Conservation (phyloP, 768 basidiomycete genomes). For the Clitopilus hobsonii region DNA sequence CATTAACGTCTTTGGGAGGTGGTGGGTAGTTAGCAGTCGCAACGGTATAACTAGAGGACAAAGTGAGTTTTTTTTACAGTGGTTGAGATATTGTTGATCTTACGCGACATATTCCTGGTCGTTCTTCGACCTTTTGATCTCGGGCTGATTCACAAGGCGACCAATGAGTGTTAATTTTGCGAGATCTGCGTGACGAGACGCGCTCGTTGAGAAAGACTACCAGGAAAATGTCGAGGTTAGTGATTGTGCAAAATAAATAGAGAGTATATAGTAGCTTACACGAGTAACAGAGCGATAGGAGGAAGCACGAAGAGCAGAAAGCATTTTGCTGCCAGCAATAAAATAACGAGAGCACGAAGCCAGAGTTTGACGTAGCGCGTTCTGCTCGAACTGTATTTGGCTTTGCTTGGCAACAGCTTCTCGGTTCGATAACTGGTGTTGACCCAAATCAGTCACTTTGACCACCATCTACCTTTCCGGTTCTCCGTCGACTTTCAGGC, state of each 20-base stretch:
- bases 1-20: conserved; percentile 54
- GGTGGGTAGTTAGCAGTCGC: conserved; percentile 64
- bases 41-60: conserved; percentile 58
- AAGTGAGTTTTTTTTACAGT: background rate
- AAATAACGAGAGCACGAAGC: background rate
- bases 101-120: conserved; percentile 79
- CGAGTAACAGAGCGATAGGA: conserved; percentile 37
- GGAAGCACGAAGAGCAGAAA: conserved; percentile 43
- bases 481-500: background rate
- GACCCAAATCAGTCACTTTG: conserved; percentile 7
- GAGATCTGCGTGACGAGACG: conserved; percentile 53
- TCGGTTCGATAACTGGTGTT: background rate
- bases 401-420: conserved; percentile 8
- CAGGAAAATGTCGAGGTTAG: conserved; percentile 1
- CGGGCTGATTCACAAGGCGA: conserved; percentile 66
- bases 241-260: background rate
- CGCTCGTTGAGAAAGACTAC: conserved; percentile 64
- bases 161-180: conserved; percentile 79
- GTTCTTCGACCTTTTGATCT: conserved; percentile 59
- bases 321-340: conserved; percentile 33
- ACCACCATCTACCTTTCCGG: background rate
- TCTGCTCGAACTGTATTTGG: conserved; percentile 6
- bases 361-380: background rate
- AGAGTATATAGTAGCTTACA: conserved; percentile 31
- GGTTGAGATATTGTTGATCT: conserved; percentile 25